Base-by-base conservation (phyloP, 371 early-diverging fungal species). In the Syncephalastrum contaminatum region DNA sequence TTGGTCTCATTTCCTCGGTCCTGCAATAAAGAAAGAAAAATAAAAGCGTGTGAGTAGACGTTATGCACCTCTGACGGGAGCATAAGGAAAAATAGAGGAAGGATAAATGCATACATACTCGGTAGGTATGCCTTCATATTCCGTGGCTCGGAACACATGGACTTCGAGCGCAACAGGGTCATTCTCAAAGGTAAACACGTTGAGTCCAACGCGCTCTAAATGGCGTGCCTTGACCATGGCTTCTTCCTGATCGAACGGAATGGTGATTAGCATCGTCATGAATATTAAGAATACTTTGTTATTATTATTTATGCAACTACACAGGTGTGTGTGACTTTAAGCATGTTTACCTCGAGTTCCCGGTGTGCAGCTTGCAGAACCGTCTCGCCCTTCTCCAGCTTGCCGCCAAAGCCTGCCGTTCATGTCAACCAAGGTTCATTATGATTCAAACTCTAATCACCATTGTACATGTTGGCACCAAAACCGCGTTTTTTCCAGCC, bases 401-500 rank as follows among this genome's bases (percentile, higher is more conserved):
- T 89, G 24, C 90, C 90, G 18, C 90, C 90, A 60, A 89, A 89
- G 2, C 85, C 77, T 77, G 41, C 1, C 48, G 18, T 30, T 22
- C 39, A 45, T 12, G 48, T 45, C 4, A 39, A 36, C 21, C 24
- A 21, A 3, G 14, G 20, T 24, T 4, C 42, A 13, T 15, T 14
- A 43, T 43, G 12, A 27, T 18, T 5, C 4, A 54, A 36, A 8
- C 51, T 30, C 65, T 30, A 30, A 30, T 30, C 36, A 71, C 90
- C 88, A 51, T 89, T 89, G 72, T 72, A 86, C 30, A 76, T 77
- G 25, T 81, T 78, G 14, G 67, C 72, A 14, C 90, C 90, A 63
- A 89, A 84, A 0, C 90, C 90, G 8, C 90, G 81, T 60, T 89
- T 89, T 63, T 89, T 89, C 71, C 83, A 79, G 1, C 90, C 89